A percentile compares a stretch with the other conserved stretches of the same genome.
These are phyloP conservation scores for Kwoniella europaea DNA, from an alignment of 768 basidiomycete genomes.

Conservation along the genomic window DNA sequence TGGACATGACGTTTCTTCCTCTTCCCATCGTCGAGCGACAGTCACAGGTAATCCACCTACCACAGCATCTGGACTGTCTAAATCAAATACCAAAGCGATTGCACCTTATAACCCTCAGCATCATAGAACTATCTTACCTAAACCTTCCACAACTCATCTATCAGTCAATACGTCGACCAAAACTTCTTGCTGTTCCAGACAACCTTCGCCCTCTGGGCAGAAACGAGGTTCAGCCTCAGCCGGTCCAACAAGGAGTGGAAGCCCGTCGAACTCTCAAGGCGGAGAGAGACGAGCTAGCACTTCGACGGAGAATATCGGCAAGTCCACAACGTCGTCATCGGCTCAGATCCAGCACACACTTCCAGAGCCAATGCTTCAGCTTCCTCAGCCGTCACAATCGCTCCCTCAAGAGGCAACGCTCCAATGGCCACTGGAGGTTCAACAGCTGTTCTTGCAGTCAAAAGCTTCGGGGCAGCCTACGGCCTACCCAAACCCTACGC, in stretches of 20 bases:
- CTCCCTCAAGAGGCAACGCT: neutral
- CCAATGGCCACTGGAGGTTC: neutral
- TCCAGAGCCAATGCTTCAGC: neutral
- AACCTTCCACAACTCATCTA: conserved; percentile 21
- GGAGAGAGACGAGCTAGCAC: neutral
- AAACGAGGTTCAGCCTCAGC: conserved; percentile 4
- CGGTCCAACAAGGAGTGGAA: conserved; percentile 16
- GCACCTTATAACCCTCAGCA: conserved; percentile 23
- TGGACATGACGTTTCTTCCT: conserved; percentile 7
- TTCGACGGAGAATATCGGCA: neutral
- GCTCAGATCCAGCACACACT: neutral
- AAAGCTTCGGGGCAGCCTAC: neutral
- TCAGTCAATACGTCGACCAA: neutral
- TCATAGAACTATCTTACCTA: conserved; percentile 39
- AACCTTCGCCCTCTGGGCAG: conserved; percentile 12
- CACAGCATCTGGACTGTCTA: conserved; percentile 25
- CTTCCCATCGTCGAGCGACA: conserved; percentile 34
- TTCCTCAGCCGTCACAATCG: neutral
- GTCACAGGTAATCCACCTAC: conserved; percentile 30
- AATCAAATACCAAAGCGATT: conserved; percentile 40
- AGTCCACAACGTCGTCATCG: conserved; percentile 1
- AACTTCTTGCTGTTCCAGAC: conserved; percentile 1
- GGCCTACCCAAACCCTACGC: neutral
- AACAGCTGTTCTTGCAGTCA: neutral
- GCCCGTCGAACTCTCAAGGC: conserved; percentile 1